Base-by-base conservation (phyloP, 345 rosid species). In the Hypericum perforatum region DNA sequence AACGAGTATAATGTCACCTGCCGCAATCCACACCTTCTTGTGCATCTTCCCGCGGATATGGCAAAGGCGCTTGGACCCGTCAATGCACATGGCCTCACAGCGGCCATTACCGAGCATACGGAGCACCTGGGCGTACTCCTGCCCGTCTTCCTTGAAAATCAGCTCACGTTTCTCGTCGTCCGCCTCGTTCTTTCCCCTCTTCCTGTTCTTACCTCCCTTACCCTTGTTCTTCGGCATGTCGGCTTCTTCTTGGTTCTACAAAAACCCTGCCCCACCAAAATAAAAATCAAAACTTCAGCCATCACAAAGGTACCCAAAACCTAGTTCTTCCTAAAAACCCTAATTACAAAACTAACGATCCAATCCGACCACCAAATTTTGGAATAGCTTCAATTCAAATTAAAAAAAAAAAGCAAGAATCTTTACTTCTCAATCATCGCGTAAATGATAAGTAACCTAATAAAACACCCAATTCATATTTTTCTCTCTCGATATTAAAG, bases 121-220 rank as follows among this genome's bases (percentile, higher is more conserved):
- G 13, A 61, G 44, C 15, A 61, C 53, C 50, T 61, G 59, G 3
- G 65, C 59, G 7, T 53, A 61, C 39, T 53, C 59, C 37, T 40
- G 65, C 6, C 58, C 54, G 5, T 61, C 65, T 45, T 61, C 65
- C 40, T 53, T 61, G 58, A 53, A 61, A 29, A 53, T 45, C 0
- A 61, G 58, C 53, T 61, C 59, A 3, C 59, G 53, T 40, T 61
- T 61, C 37, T 61, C 53, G 10, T 61, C 65, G 9, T 53, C 59
- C 0, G 58, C 58, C 11, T 61, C 58, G 36, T 61, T 61, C 53
- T 61, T 61, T 45, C 65, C 55, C 43, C 67, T 63, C 57, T 63
- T 63, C 45, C 67, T 52, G 11, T 63, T 56, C 56, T 56, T 63
- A 5, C 66, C 60, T 62, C 56, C 60, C 54, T 62, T 62, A 15